Evolutionary conservation across 371 early-diverging fungal species (phyloP).

Genomic region (Mucor mucedo): DNA sequence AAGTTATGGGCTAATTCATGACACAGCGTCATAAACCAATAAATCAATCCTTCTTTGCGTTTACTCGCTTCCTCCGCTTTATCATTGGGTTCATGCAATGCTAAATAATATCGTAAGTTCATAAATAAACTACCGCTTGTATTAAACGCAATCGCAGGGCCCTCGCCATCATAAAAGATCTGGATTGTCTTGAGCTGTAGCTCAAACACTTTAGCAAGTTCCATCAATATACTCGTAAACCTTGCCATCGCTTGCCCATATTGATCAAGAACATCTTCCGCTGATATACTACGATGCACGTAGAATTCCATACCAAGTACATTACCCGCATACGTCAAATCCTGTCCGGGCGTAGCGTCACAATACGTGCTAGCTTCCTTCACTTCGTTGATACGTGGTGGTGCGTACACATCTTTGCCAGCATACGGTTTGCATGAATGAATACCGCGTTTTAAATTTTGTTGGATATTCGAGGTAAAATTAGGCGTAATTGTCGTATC

Average conservation of each 20-base stretch:
- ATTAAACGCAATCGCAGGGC: slow-evolving; percentile 84
- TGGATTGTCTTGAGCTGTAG: slow-evolving; percentile 63
- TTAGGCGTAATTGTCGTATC: slow-evolving; percentile 53
- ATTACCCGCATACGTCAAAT: slow-evolving; percentile 55
- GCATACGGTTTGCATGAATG: slow-evolving; percentile 62
- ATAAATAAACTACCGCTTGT: slow-evolving; percentile 81
- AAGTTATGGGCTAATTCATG: slow-evolving; percentile 93
- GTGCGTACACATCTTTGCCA: slow-evolving; percentile 47
- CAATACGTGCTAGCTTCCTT: slow-evolving; percentile 56
- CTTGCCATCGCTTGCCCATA: slow-evolving; percentile 48
- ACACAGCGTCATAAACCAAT: slow-evolving; percentile 89
- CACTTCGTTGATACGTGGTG: slow-evolving; percentile 51
- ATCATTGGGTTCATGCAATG: slow-evolving; percentile 56
- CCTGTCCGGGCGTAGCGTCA: slow-evolving; percentile 60
- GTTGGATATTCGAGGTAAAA: slow-evolving; percentile 52
- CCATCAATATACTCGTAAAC: slow-evolving; percentile 62
- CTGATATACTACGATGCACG: slow-evolving; percentile 50
- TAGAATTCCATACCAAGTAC: slow-evolving; percentile 61
- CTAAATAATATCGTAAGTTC: slow-evolving; percentile 80
- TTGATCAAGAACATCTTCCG: slow-evolving; percentile 49
- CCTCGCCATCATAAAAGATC: slow-evolving; percentile 76
- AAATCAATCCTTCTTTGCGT: slow-evolving; percentile 64
- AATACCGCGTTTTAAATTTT: slow-evolving; percentile 57
- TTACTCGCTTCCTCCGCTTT: slow-evolving; percentile 30
- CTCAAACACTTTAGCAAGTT: slow-evolving; percentile 71